Base-by-base conservation (phyloP, 441 rosid species). In the Theobroma grandiflorum region DNA sequence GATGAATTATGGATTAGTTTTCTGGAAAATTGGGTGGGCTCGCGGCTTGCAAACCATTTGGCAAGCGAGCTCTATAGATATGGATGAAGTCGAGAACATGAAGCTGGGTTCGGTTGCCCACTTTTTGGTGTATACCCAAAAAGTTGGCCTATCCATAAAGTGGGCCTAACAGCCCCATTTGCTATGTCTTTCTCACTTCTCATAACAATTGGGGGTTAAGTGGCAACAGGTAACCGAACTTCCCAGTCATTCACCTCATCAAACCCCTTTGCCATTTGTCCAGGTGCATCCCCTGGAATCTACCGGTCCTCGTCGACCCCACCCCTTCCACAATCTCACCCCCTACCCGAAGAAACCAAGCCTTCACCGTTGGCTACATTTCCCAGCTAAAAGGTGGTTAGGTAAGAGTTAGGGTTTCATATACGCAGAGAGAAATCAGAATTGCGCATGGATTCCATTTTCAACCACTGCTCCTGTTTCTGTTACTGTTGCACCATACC, bases 401-500 rank as follows among this genome's bases (percentile, higher is more conserved):
- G 66, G 18, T 11, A 11, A 62, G 67, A 14, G 2, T 33, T 12
- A 14, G 40, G 67, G n/a, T 62, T 62, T 62, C 67, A 37, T 22
- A 8, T 22, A 20, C 33, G 63, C 63, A 11, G 38, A 10, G 31
- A 61, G 1, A 26, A 2, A 1, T 38, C 65, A 31, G 18, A 61
- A 26, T 26, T 61, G 31, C 37, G 10, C 38, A 31, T 33, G 66
- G 40, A 12, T 62, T 62, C 40, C 14, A 12, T 10, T 61, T 26
- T 16, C 65, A 22, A 58, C 33, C 63, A 62, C 42, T 79, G 84
- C 73, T 81, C 45, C 31, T 82, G 61, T 47, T 80, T 61, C 73
- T 79, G 42, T 50, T 55, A 15, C 78, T 55, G 69, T 81, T 83
- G 75, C 57, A 53, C 66, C 43, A 26, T 31, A 2, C 67, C 61